Evolutionary conservation across 257 asterid genomes (phyloP).

Genomic region (Avicennia marina): DNA sequence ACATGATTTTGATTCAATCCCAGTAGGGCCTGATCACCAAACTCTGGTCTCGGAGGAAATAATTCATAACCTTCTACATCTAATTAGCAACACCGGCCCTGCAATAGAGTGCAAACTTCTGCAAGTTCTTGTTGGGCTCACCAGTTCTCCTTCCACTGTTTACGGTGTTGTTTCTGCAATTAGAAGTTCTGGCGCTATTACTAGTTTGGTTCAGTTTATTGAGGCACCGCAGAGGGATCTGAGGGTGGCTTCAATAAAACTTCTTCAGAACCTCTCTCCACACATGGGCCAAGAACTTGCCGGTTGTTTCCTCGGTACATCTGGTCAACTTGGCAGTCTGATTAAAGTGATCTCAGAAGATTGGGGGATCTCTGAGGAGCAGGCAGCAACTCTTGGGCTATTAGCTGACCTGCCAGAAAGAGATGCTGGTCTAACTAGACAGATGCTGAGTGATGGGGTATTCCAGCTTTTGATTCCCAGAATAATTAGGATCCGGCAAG

Average conservation of each 20-base stretch:
- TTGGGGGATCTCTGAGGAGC: slow-evolving; percentile 73
- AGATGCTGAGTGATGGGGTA: slow-evolving; percentile 72
- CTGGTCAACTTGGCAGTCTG: slow-evolving; percentile 75
- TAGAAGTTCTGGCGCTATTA: slow-evolving; percentile 80
- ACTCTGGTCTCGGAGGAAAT: slow-evolving; percentile 82
- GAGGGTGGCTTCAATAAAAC: slow-evolving; percentile 71
- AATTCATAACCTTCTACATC: slow-evolving; percentile 70
- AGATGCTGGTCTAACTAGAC: slow-evolving; percentile 68
- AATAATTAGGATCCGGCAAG: slow-evolving; percentile 58
- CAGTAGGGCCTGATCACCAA: slow-evolving; percentile 74
- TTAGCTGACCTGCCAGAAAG: slow-evolving; percentile 88
- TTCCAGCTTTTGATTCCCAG: slow-evolving; percentile 53
- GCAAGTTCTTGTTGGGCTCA: slow-evolving; percentile 90
- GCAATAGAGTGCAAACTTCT: slow-evolving; percentile 88
- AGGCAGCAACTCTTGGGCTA: slow-evolving; percentile 80
- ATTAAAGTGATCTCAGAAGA: slow-evolving; percentile 61
- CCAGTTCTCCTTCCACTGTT: slow-evolving; percentile 55
- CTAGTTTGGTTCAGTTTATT: slow-evolving; percentile 83
- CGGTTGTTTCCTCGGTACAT: slow-evolving; percentile 57
- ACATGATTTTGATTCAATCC: slow-evolving; percentile 56
- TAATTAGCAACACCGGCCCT: slow-evolving; percentile 93
- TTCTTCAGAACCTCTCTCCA: slow-evolving; percentile 76
- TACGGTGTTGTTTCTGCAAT: slow-evolving; percentile 69
- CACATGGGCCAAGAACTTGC: slow-evolving; percentile 86
- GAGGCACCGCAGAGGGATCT: slow-evolving; percentile 89